These are phyloP conservation scores for Amylocystis lapponica DNA, from an alignment of 768 basidiomycete genomes.

Conservation along the genomic window DNA sequence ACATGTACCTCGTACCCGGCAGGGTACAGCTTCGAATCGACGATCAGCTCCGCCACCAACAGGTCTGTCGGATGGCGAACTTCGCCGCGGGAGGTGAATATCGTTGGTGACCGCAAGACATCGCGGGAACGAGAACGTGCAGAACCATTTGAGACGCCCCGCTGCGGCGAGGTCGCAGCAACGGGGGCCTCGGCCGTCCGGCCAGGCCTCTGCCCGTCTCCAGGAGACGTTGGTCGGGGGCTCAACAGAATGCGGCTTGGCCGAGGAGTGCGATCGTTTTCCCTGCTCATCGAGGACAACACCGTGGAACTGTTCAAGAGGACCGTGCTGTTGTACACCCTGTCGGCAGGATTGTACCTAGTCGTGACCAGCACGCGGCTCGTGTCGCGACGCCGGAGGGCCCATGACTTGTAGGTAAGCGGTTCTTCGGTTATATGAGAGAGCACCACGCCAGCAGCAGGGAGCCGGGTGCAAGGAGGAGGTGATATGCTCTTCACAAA, in stretches of 20 bases:
- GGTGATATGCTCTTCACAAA: slow-evolving; percentile 63
- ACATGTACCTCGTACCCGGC: slow-evolving; percentile 61
- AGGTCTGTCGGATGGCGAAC: slow-evolving; percentile 61
- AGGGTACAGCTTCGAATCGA: slow-evolving; percentile 78
- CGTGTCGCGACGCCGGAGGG: slow-evolving; percentile 53
- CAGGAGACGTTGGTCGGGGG: slow-evolving; percentile 5
- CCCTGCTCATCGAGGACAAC: slow-evolving; percentile 8
- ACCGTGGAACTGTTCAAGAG: slow-evolving; percentile 34
- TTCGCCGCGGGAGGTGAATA: slow-evolving; percentile 58
- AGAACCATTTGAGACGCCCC: slow-evolving; percentile 8
- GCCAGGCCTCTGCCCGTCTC: background rate
- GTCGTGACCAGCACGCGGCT: slow-evolving; percentile 50
- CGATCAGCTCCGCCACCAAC: slow-evolving; percentile 70
- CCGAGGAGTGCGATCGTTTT: slow-evolving; percentile 35
- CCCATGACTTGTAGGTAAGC: slow-evolving; percentile 46
- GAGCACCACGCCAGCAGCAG: slow-evolving; percentile 56
- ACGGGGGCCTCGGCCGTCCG: background rate
- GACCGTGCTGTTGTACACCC: slow-evolving; percentile 46
- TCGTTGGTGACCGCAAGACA: slow-evolving; percentile 36
- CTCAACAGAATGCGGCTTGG: slow-evolving; percentile 34
- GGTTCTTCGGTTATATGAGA: slow-evolving; percentile 48
- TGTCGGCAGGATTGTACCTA: slow-evolving; percentile 44
- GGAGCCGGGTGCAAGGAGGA: slow-evolving; percentile 63
- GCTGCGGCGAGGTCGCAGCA: background rate
- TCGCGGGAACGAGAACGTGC: slow-evolving; percentile 31